phyloP scores from a whole-genome alignment of 1,284 basidiomycete genomes.

The Agroathelia rolfsii region DNA sequence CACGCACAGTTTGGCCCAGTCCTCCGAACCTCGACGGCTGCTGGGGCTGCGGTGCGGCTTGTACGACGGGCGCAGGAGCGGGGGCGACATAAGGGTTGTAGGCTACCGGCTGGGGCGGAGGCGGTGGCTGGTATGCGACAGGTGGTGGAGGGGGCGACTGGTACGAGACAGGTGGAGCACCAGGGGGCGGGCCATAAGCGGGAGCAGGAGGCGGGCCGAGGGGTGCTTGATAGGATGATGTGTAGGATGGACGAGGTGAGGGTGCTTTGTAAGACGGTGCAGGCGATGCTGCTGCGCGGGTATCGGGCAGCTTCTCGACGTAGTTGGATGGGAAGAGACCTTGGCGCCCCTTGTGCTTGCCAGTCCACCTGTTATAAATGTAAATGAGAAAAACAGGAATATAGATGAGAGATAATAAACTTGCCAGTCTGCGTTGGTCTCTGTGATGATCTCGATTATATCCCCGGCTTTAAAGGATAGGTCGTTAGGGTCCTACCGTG shows the following conservation, averaged over 20 bases:
- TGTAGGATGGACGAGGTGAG: slow-evolving; percentile 6
- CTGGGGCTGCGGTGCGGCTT: slow-evolving; percentile 29
- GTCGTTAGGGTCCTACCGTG: slow-evolving; percentile 44
- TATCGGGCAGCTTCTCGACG: slow-evolving; percentile 37
- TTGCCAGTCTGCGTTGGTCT: slow-evolving; percentile 57
- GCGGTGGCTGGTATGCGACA: slow-evolving; percentile 9
- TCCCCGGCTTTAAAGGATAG: slow-evolving; percentile 49
- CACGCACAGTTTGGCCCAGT: slow-evolving; percentile 45
- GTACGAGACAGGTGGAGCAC: slow-evolving; percentile 9
- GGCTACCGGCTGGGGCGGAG: slow-evolving; percentile 18
- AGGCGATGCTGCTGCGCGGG: slow-evolving; percentile 12
- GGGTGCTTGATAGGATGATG: slow-evolving; percentile 4
- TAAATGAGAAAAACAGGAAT: not conserved
- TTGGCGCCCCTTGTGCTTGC: slow-evolving; percentile 42
- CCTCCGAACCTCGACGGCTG: slow-evolving; percentile 55
- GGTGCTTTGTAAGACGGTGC: slow-evolving; percentile 13
- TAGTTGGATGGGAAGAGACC: slow-evolving; percentile 59
- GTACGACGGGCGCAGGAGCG: slow-evolving; percentile 22
- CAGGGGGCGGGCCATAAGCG: slow-evolving; percentile 3
- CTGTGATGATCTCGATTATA: slow-evolving; percentile 46
- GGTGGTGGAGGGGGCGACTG: slow-evolving; percentile 13
- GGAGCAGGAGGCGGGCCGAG: slow-evolving; percentile 9
- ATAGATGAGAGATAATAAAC: too few species aligned
- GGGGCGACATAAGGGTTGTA: slow-evolving; percentile 30
- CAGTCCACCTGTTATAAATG: slow-evolving; percentile 36